Conservation (phyloP, 495 filamentous ascomycete genomes). For the Hypoxylon crocopeplum region DNA sequence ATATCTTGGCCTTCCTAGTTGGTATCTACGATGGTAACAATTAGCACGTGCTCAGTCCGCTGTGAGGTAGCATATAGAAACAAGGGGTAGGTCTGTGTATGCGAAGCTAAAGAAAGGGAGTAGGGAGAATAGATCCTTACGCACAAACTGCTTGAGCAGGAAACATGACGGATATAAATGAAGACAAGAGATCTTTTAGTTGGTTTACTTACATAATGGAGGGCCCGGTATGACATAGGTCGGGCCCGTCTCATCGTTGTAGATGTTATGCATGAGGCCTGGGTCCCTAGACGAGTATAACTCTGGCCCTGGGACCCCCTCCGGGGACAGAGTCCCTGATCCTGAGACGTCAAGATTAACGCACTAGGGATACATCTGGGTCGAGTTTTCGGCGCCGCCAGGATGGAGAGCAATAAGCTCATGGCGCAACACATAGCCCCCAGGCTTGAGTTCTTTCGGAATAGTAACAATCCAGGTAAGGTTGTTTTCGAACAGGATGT, state of each 20-base stretch:
- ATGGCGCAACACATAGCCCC: slow-evolving; percentile 73
- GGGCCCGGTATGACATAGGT: slow-evolving; percentile 49
- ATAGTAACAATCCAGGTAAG: slow-evolving; percentile 66
- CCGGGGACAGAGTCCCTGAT: slow-evolving; percentile 53
- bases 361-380: slow-evolving; percentile 74
- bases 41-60: too few relatives aligned
- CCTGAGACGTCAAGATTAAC: slow-evolving; percentile 71
- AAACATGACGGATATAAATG: too few relatives aligned
- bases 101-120: too few relatives aligned
- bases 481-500: slow-evolving; percentile 66
- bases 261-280: slow-evolving; percentile 65
- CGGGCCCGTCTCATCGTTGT: slow-evolving; percentile 44
- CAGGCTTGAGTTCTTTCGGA: slow-evolving; percentile 60
- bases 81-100: too few relatives aligned
- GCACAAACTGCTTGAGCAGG: too few relatives aligned
- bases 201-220: too few relatives aligned
- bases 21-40: too few relatives aligned
- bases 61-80: too few relatives aligned
- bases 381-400: slow-evolving; percentile 58
- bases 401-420: slow-evolving; percentile 75
- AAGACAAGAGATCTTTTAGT: too few relatives aligned
- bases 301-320: slow-evolving; percentile 53
- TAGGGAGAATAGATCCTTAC: too few relatives aligned
- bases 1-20: too few relatives aligned
- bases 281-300: slow-evolving; percentile 62